Conservation (phyloP, 768 basidiomycete genomes). For the Termitomyces sp. region DNA sequence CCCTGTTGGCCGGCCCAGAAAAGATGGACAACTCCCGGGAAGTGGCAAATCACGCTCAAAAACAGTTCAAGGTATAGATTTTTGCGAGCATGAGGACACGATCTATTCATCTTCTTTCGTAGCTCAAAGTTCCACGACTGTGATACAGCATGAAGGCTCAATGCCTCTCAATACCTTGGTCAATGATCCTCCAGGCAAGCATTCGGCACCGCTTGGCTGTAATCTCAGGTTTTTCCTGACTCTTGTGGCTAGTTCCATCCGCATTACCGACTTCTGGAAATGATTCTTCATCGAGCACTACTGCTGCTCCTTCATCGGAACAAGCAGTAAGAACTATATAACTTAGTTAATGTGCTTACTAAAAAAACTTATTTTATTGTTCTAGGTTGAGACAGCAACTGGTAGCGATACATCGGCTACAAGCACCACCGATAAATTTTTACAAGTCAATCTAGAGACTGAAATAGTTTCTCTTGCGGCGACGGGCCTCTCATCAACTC, state of each 20-base stretch:
- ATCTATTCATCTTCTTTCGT: not conserved
- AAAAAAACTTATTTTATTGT: not conserved
- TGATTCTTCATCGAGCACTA: not conserved
- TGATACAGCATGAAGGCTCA: not conserved
- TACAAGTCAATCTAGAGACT: not conserved
- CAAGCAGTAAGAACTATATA: not conserved
- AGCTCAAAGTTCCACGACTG: not conserved
- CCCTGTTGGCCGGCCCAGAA: no score
- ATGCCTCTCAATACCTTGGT: not conserved
- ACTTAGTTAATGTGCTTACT: not conserved
- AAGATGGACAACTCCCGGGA: no score
- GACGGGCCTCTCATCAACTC: not conserved
- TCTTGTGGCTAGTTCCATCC: not conserved
- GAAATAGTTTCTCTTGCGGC: not conserved
- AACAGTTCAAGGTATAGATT: not conserved
- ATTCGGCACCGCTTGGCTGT: not conserved
- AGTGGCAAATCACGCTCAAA: not conserved
- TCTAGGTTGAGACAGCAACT: not conserved
- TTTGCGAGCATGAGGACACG: not conserved
- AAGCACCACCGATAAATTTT: not conserved
- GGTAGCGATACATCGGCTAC: not conserved
- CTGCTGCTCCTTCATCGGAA: not conserved
- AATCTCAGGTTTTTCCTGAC: not conserved
- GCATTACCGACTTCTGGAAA: not conserved
- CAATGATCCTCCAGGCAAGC: not conserved